Conservation (phyloP, 2,329 filamentous ascomycete species). For the Aspergillus melleus region DNA sequence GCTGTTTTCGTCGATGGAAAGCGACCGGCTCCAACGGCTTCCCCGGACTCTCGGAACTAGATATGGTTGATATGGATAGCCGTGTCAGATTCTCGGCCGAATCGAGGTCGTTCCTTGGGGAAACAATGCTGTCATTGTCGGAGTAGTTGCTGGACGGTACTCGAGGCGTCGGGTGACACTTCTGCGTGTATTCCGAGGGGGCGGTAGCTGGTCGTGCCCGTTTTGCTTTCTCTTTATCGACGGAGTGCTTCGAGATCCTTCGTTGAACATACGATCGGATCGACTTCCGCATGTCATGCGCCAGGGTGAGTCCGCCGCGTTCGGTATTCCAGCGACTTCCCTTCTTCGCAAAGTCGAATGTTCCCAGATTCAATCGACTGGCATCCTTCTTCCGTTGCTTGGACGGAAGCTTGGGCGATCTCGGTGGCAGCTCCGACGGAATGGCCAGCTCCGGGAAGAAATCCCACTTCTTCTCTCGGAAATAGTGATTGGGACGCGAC, state of each 20-base stretch:
- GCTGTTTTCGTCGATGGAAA: conserved; percentile 21
- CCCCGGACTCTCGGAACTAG: conserved; percentile 12
- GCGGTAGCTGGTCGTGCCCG: conserved; percentile 15
- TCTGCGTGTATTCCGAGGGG: conserved; percentile 9
- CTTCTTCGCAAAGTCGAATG: conserved; percentile 24
- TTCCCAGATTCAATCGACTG: conserved; percentile 18
- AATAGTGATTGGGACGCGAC: conserved; percentile 35
- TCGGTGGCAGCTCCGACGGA: conserved; percentile 24
- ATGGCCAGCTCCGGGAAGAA: conserved; percentile 41
- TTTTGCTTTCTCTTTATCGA: conserved; percentile 19
- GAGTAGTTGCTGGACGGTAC: conserved; percentile 18
- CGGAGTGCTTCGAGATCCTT: conserved; percentile 27
- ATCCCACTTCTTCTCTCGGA: conserved; percentile 44
- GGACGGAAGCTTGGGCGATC: conserved; percentile 12
- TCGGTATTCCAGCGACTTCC: conserved; percentile 27
- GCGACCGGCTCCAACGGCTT: conserved; percentile 5
- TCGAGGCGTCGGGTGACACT: conserved; percentile 8
- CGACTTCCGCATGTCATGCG: conserved; percentile 32
- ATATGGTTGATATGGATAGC: conserved; percentile 16
- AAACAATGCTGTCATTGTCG: conserved; percentile 6
- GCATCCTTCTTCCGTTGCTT: conserved; percentile 25
- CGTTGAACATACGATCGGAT: conserved; percentile 38
- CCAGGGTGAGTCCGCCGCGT: conserved; percentile 19
- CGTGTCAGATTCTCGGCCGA: conserved; percentile 5
- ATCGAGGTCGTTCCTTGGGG: conserved; percentile 8